A percentile compares a stretch with the other conserved stretches of the same genome.
Evolutionary conservation across 1,284 basidiomycete species (phyloP).

Genomic region (Ceratobasidium sp.): DNA sequence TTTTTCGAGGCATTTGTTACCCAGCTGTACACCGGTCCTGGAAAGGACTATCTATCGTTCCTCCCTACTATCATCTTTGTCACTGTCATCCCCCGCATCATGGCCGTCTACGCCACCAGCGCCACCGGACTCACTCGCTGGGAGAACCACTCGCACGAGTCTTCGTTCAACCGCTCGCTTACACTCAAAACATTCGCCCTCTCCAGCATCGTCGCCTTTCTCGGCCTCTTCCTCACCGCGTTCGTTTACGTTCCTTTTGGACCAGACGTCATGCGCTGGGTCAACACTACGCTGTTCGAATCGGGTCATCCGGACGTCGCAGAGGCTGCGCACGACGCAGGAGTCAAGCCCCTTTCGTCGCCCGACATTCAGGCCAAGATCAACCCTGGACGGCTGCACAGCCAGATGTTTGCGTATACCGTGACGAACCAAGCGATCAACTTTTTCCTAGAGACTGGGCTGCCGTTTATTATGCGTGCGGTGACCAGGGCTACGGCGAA

Average conservation of each 20-base stretch:
- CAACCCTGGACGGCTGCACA: conserved; percentile 73
- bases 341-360: conserved; percentile 43
- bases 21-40: conserved; percentile 87
- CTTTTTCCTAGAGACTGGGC: conserved; percentile 84
- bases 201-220: conserved; percentile 89
- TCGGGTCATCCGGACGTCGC: conserved; percentile 43
- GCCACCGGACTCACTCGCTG: conserved; percentile 82
- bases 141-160: conserved; percentile 91
- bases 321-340: conserved; percentile 48
- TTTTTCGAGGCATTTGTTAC: conserved; percentile 90
- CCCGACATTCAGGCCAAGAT: conserved; percentile 51
- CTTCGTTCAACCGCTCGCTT: conserved; percentile 80
- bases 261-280: conserved; percentile 76
- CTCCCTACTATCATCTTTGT: conserved; percentile 88
- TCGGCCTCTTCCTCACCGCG: conserved; percentile 84
- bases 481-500: conserved; percentile 59
- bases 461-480: conserved; percentile 83
- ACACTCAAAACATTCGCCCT: conserved; percentile 94
- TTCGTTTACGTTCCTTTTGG: conserved; percentile 96
- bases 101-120: conserved; percentile 80
- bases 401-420: conserved; percentile 94
- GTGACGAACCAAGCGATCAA: conserved; percentile 93
- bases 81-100: conserved; percentile 83
- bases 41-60: conserved; percentile 79
- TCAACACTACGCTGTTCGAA: conserved; percentile 61